These are phyloP conservation scores for Reticulascus tulasneorum DNA, from an alignment of 2,329 filamentous ascomycete species.

Conservation along the genomic window DNA sequence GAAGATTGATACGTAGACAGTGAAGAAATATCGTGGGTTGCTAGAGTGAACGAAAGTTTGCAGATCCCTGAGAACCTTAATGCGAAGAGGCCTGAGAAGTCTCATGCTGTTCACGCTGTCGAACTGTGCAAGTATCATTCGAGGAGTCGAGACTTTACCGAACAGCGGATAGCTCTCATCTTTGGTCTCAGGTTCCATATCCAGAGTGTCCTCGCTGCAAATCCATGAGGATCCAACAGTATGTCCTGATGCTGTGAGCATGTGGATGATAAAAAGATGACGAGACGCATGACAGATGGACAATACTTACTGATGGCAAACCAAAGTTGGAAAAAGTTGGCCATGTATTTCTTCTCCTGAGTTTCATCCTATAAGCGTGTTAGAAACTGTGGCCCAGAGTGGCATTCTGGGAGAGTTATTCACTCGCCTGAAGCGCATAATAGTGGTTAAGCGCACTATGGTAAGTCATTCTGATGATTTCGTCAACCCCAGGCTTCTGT, in stretches of 20 bases:
- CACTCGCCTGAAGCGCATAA: too few species aligned
- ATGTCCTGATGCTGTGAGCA: constrained; percentile 32
- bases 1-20: constrained; percentile 36
- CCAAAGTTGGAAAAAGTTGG: constrained; percentile 39
- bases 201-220: constrained; percentile 34
- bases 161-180: constrained; percentile 34
- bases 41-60: too few species aligned
- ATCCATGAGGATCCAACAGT: constrained; percentile 39
- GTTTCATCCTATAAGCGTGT: not conserved
- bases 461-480: constrained; percentile 10
- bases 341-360: constrained; percentile 31
- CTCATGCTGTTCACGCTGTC: constrained; percentile 35
- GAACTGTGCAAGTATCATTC: constrained; percentile 42
- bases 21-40: constrained; percentile 28
- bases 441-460: constrained; percentile 17
- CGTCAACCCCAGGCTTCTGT: constrained; percentile 1
- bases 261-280: not conserved
- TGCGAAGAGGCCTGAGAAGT: constrained; percentile 29
- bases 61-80: constrained; percentile 28
- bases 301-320: constrained; percentile 41
- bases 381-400: too few species aligned
- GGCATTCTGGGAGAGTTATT: too few species aligned
- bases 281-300: not conserved
- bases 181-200: constrained; percentile 29
- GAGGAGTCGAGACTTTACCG: constrained; percentile 34